phyloP scores from a whole-genome alignment of 495 filamentous ascomycete genomes.

The Annulohypoxylon moriforme region DNA sequence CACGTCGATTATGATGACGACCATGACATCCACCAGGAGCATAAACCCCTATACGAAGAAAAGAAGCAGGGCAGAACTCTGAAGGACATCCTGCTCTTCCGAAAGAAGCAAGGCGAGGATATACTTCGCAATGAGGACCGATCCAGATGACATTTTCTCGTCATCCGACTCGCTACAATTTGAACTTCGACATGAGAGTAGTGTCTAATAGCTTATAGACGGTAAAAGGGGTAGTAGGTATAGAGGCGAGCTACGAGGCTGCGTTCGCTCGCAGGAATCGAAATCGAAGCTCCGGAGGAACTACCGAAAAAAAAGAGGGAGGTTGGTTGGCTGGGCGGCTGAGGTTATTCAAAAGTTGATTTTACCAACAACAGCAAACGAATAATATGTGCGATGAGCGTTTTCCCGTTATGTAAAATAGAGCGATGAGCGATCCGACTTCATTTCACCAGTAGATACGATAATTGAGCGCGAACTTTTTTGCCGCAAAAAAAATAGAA shows the following conservation, averaged over 20 bases:
- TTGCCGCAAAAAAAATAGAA: background rate
- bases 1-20: conserved; percentile 66
- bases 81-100: conserved; percentile 54
- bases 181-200: background rate
- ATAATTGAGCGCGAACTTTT: conserved; percentile 3
- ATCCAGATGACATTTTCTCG: background rate
- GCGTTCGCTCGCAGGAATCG: background rate
- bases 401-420: background rate
- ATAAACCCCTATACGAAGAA: conserved; percentile 64
- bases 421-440: conserved; percentile 3
- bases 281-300: conserved; percentile 8
- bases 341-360: conserved; percentile 6
- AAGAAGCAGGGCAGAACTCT: conserved; percentile 48
- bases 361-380: conserved; percentile 7
- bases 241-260: background rate
- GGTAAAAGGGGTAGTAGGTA: background rate
- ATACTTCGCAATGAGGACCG: conserved; percentile 17
- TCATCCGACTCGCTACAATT: background rate
- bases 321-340: background rate
- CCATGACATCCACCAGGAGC: conserved; percentile 63
- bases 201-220: background rate
- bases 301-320: conserved; percentile 8
- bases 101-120: conserved; percentile 49
- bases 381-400: conserved; percentile 24
- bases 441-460: background rate